Base-by-base conservation (phyloP, 1,139 yeast genomes). In the Blastobotrys illinoisensis region DNA sequence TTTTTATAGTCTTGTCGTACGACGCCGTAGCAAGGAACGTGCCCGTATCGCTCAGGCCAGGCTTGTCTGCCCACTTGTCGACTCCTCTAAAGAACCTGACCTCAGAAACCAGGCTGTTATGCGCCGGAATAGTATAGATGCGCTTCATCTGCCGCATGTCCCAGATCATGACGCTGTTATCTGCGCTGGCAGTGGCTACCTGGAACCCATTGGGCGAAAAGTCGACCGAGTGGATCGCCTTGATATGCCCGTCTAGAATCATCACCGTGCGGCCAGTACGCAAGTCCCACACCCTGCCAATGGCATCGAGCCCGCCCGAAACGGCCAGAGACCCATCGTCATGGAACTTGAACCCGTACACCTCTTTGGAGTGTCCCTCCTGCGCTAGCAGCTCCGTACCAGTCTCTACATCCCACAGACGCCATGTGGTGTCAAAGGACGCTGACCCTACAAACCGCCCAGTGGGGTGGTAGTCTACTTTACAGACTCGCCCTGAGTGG, bases 401-500 rank as follows among this genome's bases (percentile, higher is more conserved):
- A 1, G 74, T 79, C 9, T 73, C 72, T 0, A 82, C 60, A 68
- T 93, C 97, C 96, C 96, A 90, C 5, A 90, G 68, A 57, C 89
- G 79, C 97, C 98, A 93, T 0, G 97, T 89, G 57, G 78, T 79
- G 68, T 93, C 99, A 64, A 80, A 85, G 0, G 97, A 89, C 0
- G 96, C 87, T 21, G 90, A 78, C 0, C 85, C 86, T 1, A 83
- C 64, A 60, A 70, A 80, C 2, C 70, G 62, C 0, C 82, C 82
- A 1, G 73, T 64, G 0, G 96, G 96, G 66, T 90, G 96, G 58
- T 82, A 79, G 47, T 79, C 77, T 0, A 84, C 71, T n/a, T 79
- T 75, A 0, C 87, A 78, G 0, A 90, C 84, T 53, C 97, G 75
- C 4, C 73, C 75, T 16, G 71, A 71, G 61, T 85, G 90, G 5